Percentiles rank a stretch among this genome's conserved stretches.
Evolutionary conservation across 352 stramenopile species (phyloP).

Genomic region (Pythium brachiatum): DNA sequence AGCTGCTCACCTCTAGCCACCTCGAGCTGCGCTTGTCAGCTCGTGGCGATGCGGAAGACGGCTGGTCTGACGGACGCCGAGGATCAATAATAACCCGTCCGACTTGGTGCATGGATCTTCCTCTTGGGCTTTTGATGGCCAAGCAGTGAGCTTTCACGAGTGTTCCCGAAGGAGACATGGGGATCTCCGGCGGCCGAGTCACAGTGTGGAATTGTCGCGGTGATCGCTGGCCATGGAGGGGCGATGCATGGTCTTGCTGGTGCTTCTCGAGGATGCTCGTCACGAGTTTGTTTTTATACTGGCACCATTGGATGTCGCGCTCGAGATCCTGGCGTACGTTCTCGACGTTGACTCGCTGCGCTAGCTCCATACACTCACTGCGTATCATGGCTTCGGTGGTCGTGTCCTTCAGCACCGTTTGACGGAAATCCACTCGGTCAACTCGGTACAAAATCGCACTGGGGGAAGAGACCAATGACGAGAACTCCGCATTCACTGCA

Average conservation of each 20-base stretch:
- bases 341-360: conserved; percentile 35
- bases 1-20: conserved; percentile 13
- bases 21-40: background rate
- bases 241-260: conserved; percentile 32
- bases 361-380: conserved; percentile 37
- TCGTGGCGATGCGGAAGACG: background rate
- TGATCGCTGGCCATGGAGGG: conserved; percentile 39
- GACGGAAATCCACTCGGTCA: conserved; percentile 67
- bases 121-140: conserved; percentile 3
- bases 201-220: conserved; percentile 13
- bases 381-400: conserved; percentile 46
- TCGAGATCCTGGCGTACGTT: conserved; percentile 49
- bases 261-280: conserved; percentile 34
- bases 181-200: conserved; percentile 1
- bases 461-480: conserved; percentile 58
- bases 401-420: conserved; percentile 55
- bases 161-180: background rate
- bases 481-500: conserved; percentile 42
- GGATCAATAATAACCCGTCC: conserved; percentile 4
- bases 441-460: conserved; percentile 59
- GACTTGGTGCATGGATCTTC: background rate
- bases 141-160: conserved; percentile 13
- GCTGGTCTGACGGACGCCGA: background rate
- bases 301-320: conserved; percentile 39
- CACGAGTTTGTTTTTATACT: conserved; percentile 55